Base-by-base conservation (phyloP, 768 basidiomycete genomes). In the Agrocybe pediades region DNA sequence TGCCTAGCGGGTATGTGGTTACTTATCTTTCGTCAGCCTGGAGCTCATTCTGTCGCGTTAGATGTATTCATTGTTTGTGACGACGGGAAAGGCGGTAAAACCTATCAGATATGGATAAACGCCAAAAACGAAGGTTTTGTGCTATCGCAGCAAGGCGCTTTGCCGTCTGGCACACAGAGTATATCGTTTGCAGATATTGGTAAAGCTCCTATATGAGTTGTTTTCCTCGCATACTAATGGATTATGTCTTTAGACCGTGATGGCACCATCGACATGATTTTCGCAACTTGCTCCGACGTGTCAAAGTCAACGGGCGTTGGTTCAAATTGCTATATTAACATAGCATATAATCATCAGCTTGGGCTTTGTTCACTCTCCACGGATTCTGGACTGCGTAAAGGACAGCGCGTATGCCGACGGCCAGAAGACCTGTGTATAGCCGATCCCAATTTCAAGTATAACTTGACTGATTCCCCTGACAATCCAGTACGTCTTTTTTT, bases 201-300 rank as follows among this genome's bases (percentile, higher is more conserved):
- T 92, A 64, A 52, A 77, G 69, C 36, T 30, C 17, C 13, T 15
- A 27, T 17, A 16, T 17, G 20, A 36, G 21, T 25, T 53, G 16
- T 47, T 48, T 19, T 6, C 49, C 26, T 43, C n/a, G 36, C 17
- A 3, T 8, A n/a, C 26, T 53, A 24, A 56, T 50, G 33, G 46
- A 55, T 26, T 1, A 9, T 9, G 48, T 43, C 6, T 47, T 25
- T 55, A 90, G 95, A 98, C 64, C 86, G 97, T 6, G 97, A 98
- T 62, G 97, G 97, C 1, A 95, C 96, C 0, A 90, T 98, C 26
- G 97, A 98, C 68, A 85, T 98, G 80, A 78, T 99, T 41, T 93
- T 98, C 65, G 82, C 92, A 0, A 90, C 90, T 0, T 99, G 97
- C 66, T 71, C 76, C 0, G 81, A 78, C 2, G 83, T 91, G n/a